Evolutionary conservation across 805 yeast species (phyloP).

Genomic region (Ogataea salicorniae): DNA sequence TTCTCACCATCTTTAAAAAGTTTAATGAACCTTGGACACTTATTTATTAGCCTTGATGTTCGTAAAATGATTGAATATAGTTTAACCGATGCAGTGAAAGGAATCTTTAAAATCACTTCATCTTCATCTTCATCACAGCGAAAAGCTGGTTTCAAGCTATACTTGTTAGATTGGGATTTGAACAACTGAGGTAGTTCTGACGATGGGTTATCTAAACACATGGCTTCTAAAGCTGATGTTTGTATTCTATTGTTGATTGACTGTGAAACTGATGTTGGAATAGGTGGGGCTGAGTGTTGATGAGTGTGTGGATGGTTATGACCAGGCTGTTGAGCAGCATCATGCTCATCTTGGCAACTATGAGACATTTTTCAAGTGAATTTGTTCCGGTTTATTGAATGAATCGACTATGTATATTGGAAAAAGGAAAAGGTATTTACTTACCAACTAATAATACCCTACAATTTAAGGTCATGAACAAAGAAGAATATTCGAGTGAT

Average conservation of each 20-base stretch:
- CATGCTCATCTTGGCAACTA: constrained; percentile 18
- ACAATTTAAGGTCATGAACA: too few relatives aligned
- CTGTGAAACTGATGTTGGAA: constrained; percentile 65
- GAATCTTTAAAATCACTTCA: constrained; percentile 71
- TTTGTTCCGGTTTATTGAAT: too few relatives aligned
- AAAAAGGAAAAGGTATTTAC: too few relatives aligned
- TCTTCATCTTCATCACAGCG: constrained; percentile 66
- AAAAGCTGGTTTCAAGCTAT: constrained; percentile 39
- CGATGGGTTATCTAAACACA: constrained; percentile 55
- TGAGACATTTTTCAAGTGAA: constrained; percentile 13
- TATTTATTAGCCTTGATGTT: constrained; percentile 48
- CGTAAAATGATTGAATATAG: constrained; percentile 69
- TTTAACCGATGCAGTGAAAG: constrained; percentile 66
- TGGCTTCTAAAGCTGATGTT: constrained; percentile 51
- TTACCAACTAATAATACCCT: too few relatives aligned
- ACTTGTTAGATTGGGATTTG: constrained; percentile 45
- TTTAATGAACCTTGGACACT: constrained; percentile 66
- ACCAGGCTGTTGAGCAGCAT: constrained; percentile 10
- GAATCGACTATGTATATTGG: too few relatives aligned
- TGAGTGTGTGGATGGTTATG: constrained; percentile 32
- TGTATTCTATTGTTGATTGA: constrained; percentile 61
- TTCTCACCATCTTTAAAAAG: constrained; percentile 65
- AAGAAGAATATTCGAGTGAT: too few relatives aligned
- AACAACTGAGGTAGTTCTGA: constrained; percentile 49
- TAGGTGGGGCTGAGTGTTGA: constrained; percentile 50